Evolutionary conservation across 2,329 filamentous ascomycete genomes (phyloP), one percentile per base, ranked within the genome.

Genomic region (Scytalidium lignicola): DNA sequence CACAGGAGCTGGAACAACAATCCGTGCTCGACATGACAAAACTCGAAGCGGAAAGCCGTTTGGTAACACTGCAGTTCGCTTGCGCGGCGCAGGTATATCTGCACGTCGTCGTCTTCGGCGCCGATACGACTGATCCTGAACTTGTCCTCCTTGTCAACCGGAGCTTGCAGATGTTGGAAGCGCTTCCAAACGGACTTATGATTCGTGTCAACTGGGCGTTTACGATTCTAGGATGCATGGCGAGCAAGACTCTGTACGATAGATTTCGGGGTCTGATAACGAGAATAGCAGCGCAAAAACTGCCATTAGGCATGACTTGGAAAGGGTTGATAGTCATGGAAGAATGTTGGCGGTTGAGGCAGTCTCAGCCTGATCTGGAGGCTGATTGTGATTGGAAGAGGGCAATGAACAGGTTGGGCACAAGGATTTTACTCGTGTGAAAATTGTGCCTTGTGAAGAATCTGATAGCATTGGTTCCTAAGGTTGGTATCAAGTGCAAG

Each of bases 331-430:
- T 49, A 20, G 17, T 55, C n/a, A 49, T 55, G 46, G 53, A 55
- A 44, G 44, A 55, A 13, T 55, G 46, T 29, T 55, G 53, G 53
- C 41, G 3, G 1, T 47, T 83, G 79, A 74, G 78, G 56, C 65
- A 76, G 68, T 81, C 82, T 69, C 79, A 82, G 66, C 72, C 72
- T 58, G 76, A 46, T 26, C 81, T 82, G 69, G 79, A 82, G 66
- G 73, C 72, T 58, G 76, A 46, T 26, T 5, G 5, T 26, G 43
- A 32, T 26, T 50, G 43, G 48, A 46, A 20, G 20, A 13, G 15
- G 18, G 39, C 40, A 17, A 41, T 46, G 9, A 20, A 37, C 2
- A 37, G 43, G 15, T 17, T 49, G 23, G 28, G 28, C 13, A 18
- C 12, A 19, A 44, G 29, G 23, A 37, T 49, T 22, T 12, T 49